These are phyloP conservation scores for Naumovozyma dairenensis DNA, from an alignment of 805 yeast species.

Conservation along the genomic window DNA sequence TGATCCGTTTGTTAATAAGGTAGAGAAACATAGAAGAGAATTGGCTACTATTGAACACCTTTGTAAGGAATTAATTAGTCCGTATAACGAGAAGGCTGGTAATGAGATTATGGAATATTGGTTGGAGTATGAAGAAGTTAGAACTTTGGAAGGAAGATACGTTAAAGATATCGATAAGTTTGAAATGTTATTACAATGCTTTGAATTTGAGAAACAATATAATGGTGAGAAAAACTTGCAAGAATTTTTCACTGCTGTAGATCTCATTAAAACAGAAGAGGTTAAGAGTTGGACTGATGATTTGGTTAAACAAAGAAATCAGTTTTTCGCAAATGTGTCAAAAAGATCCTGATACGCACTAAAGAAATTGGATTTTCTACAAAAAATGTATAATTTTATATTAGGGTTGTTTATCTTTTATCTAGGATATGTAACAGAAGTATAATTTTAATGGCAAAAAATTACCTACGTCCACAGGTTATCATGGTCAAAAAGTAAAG, in stretches of 20 bases:
- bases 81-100: conserved; percentile 57
- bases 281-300: conserved; percentile 61
- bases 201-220: conserved; percentile 68
- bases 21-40: conserved; percentile 80
- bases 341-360: conserved; percentile 2
- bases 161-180: conserved; percentile 92
- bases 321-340: conserved; percentile 3
- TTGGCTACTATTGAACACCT: conserved; percentile 60
- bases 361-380: background rate
- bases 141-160: conserved; percentile 72
- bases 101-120: conserved; percentile 60
- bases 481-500: conserved; percentile 81
- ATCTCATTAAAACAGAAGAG: conserved; percentile 59
- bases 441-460: no score
- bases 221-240: conserved; percentile 48
- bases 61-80: conserved; percentile 43
- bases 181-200: conserved; percentile 74
- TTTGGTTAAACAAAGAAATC: conserved; percentile 37
- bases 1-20: conserved; percentile 53
- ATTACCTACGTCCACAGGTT: conserved; percentile 41
- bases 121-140: conserved; percentile 82
- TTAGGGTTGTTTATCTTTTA: background rate
- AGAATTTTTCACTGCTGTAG: conserved; percentile 59
- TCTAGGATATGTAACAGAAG: no score
- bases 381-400: background rate